Percentiles rank a stretch among this genome's conserved stretches.
These are phyloP conservation scores for Pseudoneurospora amorphoporcata DNA, from an alignment of 495 filamentous ascomycete species.

Conservation along the genomic window DNA sequence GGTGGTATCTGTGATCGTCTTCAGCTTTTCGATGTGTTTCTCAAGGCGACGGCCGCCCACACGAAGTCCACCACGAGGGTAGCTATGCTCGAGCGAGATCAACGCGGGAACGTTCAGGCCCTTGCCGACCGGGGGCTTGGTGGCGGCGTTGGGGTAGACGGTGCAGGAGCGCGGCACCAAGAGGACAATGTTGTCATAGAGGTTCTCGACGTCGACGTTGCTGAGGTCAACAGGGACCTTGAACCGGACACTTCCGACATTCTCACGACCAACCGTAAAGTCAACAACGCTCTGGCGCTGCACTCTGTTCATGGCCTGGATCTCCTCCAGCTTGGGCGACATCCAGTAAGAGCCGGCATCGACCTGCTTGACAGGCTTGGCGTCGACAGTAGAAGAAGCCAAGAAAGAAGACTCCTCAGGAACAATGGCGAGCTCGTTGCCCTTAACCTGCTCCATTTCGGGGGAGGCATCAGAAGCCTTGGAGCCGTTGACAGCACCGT, in stretches of 20 bases:
- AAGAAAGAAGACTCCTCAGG: slow-evolving; percentile 51
- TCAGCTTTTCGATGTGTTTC: slow-evolving; percentile 75
- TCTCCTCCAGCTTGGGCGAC: slow-evolving; percentile 57
- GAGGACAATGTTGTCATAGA: slow-evolving; percentile 63
- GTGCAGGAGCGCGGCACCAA: slow-evolving; percentile 67
- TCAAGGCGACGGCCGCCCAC: slow-evolving; percentile 40
- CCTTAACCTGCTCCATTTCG: slow-evolving; percentile 64
- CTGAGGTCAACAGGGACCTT: slow-evolving; percentile 73
- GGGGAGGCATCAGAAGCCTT: slow-evolving; percentile 36
- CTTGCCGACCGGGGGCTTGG: slow-evolving; percentile 73
- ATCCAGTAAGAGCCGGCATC: slow-evolving; percentile 75
- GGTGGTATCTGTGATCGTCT: slow-evolving; percentile 59
- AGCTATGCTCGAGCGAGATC: slow-evolving; percentile 79
- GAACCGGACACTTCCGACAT: slow-evolving; percentile 71
- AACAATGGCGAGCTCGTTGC: slow-evolving; percentile 70
- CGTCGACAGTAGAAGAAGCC: slow-evolving; percentile 14
- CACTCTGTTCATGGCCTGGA: slow-evolving; percentile 61
- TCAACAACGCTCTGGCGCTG: slow-evolving; percentile 59
- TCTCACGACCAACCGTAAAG: slow-evolving; percentile 73
- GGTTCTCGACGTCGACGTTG: slow-evolving; percentile 53
- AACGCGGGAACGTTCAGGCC: slow-evolving; percentile 85
- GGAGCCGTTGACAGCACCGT: slow-evolving; percentile 29
- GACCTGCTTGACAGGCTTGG: slow-evolving; percentile 34
- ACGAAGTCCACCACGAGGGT: slow-evolving; percentile 52
- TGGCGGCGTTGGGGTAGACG: slow-evolving; percentile 64